Percentiles rank a stretch among this genome's conserved stretches.
phyloP scores from a whole-genome alignment of 768 basidiomycete genomes.

The Mycena chlorophos region DNA sequence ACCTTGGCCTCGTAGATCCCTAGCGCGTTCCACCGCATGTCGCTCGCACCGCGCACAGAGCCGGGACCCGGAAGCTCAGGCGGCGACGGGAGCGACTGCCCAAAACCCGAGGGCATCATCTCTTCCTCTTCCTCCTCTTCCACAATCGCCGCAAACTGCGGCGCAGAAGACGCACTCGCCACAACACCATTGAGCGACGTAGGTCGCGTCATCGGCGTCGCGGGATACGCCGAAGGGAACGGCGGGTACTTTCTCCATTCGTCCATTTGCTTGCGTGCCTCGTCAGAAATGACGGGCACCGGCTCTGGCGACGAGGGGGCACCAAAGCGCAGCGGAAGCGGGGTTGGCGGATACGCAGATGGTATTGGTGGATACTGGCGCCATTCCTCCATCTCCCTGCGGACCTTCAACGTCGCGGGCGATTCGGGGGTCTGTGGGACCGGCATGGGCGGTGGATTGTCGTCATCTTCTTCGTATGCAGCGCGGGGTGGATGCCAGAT shows the following conservation, averaged over 20 bases:
- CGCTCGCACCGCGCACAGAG: slow-evolving; percentile 64
- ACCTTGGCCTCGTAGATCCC: slow-evolving; percentile 27
- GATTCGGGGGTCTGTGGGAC: slow-evolving; percentile 11
- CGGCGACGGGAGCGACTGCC: slow-evolving; percentile 64
- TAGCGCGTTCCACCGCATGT: slow-evolving; percentile 36
- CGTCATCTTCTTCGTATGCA: slow-evolving; percentile 38
- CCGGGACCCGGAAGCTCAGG: slow-evolving; percentile 60
- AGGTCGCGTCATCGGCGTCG: neutral
- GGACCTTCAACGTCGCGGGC: slow-evolving; percentile 14
- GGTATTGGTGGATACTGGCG: slow-evolving; percentile 72
- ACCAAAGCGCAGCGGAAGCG: slow-evolving; percentile 42
- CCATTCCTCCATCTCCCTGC: slow-evolving; percentile 61
- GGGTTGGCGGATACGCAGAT: slow-evolving; percentile 75
- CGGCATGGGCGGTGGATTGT: slow-evolving; percentile 18
- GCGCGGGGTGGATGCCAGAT: slow-evolving; percentile 65
- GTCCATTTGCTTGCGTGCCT: neutral
- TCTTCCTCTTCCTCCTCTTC: slow-evolving; percentile 33
- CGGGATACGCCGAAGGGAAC: neutral
- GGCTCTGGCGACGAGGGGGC: neutral
- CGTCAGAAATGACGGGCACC: neutral
- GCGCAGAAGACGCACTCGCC: slow-evolving; percentile 12
- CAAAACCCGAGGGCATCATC: slow-evolving; percentile 54
- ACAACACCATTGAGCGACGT: neutral
- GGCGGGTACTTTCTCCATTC: neutral
- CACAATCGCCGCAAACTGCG: slow-evolving; percentile 35